Percentiles rank a stretch among this genome's conserved stretches.
Evolutionary conservation across 129 eudicot species (phyloP).

Genomic region (Artemisia argyi): DNA sequence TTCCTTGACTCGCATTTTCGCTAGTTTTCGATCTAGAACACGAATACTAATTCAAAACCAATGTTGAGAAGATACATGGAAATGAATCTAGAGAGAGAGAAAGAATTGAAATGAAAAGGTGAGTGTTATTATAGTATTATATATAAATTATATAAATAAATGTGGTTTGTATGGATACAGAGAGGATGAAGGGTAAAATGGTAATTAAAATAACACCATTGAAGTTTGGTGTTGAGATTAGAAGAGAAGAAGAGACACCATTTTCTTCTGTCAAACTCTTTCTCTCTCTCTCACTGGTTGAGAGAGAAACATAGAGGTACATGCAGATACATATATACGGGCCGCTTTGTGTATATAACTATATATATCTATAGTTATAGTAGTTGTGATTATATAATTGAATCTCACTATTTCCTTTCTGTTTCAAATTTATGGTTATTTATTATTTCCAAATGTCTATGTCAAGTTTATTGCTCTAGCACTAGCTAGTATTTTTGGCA

Average conservation of each 20-base stretch:
- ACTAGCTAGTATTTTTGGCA: too few relatives aligned
- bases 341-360: background rate
- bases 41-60: background rate
- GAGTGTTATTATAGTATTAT: slow-evolving; percentile 14
- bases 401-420: background rate
- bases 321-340: slow-evolving; percentile 27
- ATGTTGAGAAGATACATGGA: too few relatives aligned
- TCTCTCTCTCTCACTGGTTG: slow-evolving; percentile 17
- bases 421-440: background rate
- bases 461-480: background rate
- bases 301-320: slow-evolving; percentile 42
- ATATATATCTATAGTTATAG: slow-evolving; percentile 3
- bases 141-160: slow-evolving; percentile 2
- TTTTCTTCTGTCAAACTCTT: slow-evolving; percentile 33
- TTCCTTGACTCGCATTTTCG: slow-evolving; percentile 75
- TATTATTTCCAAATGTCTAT: background rate
- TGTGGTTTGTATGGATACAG: slow-evolving; percentile 28
- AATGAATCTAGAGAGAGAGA: background rate
- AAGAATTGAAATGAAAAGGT: slow-evolving; percentile 6
- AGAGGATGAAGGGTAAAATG: slow-evolving; percentile 36
- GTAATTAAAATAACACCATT: slow-evolving; percentile 28
- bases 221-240: slow-evolving; percentile 25
- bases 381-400: background rate
- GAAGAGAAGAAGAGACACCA: slow-evolving; percentile 28
- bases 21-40: background rate